phyloP scores from a whole-genome alignment of 2,329 filamentous ascomycete species.

The Curvularia hawaiiensis region DNA sequence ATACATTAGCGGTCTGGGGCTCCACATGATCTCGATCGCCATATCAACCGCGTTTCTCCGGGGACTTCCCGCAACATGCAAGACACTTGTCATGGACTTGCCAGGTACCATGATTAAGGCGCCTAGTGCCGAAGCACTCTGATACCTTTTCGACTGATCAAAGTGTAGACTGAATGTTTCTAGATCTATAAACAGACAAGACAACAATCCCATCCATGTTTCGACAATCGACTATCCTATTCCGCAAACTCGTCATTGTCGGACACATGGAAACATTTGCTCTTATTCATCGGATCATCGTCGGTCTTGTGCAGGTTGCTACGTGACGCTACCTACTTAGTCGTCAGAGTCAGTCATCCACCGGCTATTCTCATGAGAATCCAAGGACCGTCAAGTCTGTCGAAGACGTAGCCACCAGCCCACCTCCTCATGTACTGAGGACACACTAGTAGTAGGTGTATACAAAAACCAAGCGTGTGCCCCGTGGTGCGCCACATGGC shows the following conservation, averaged over 20 bases:
- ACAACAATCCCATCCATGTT: neutral
- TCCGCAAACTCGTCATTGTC: neutral
- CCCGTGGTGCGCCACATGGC: conserved; percentile 20
- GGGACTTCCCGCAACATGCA: neutral
- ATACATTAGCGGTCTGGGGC: neutral
- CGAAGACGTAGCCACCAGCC: neutral
- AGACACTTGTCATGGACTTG: neutral
- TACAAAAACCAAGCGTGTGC: neutral
- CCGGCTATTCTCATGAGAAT: conserved; percentile 17
- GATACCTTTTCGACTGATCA: neutral
- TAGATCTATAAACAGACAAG: neutral
- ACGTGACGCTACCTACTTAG: conserved; percentile 1
- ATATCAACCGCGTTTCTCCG: neutral
- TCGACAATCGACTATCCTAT: neutral
- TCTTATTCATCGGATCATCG: conserved; percentile 12
- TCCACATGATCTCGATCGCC: neutral
- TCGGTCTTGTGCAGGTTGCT: neutral
- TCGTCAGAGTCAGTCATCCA: conserved; percentile 19
- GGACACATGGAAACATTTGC: neutral
- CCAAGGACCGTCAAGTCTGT: neutral
- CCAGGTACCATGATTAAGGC: neutral
- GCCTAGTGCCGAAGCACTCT: neutral
- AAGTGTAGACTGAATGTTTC: neutral
- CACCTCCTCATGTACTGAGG: neutral
- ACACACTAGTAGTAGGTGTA: neutral